Evolutionary conservation across 2,329 filamentous ascomycete genomes (phyloP).

Genomic region (Colletotrichum musae): DNA sequence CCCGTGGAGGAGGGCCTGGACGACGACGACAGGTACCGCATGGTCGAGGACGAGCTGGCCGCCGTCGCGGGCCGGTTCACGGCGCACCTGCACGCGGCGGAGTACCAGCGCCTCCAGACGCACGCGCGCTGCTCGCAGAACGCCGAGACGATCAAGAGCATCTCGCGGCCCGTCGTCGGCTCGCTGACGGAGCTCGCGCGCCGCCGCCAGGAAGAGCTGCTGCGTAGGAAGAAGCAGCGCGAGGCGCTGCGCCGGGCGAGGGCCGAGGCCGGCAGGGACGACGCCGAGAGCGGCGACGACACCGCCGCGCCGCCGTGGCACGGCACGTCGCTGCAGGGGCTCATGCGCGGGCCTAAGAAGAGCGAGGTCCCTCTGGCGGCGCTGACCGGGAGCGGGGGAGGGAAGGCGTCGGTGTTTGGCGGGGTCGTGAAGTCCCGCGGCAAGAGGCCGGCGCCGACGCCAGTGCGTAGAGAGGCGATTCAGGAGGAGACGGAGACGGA

Average conservation of each 20-base stretch:
- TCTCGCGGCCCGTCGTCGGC: constrained; percentile 66
- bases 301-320: constrained; percentile 45
- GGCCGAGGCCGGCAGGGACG: constrained; percentile 41
- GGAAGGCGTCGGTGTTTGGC: constrained; percentile 48
- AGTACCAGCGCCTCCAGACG: constrained; percentile 78
- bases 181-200: constrained; percentile 54
- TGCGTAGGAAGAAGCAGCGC: constrained; percentile 54
- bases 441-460: constrained; percentile 35
- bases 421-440: constrained; percentile 11
- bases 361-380: constrained; percentile 45
- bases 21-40: constrained; percentile 81
- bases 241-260: constrained; percentile 45
- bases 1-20: constrained; percentile 76
- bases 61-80: constrained; percentile 79
- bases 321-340: constrained; percentile 55
- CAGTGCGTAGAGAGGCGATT: constrained; percentile 17
- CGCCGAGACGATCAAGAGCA: constrained; percentile 63
- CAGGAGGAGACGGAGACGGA: constrained; percentile 14
- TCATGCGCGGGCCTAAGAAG: constrained; percentile 60
- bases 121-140: constrained; percentile 68
- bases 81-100: constrained; percentile 81
- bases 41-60: constrained; percentile 88
- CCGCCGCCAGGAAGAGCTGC: constrained; percentile 53
- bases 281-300: constrained; percentile 49
- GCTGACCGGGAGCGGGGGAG: constrained; percentile 45